Conservation (phyloP, 2,329 filamentous ascomycete genomes). For the Xylaria sp. region DNA sequence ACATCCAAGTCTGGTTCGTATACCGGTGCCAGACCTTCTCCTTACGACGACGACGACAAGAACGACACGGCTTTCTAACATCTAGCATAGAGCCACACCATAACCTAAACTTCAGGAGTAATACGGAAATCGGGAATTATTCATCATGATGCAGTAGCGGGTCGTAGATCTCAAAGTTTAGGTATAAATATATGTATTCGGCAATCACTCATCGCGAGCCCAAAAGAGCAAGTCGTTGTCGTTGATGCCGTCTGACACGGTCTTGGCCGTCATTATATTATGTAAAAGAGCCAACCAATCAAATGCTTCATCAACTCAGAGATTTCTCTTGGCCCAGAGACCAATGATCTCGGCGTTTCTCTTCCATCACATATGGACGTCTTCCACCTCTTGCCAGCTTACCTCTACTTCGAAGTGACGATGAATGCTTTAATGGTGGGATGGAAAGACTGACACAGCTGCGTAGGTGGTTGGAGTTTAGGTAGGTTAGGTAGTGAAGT, state of each 20-base stretch:
- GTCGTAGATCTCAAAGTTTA: not conserved
- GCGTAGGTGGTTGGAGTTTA: not conserved
- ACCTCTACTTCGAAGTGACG: too few species aligned
- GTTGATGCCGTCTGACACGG: too few species aligned
- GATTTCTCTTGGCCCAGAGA: not conserved
- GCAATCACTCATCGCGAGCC: too few species aligned
- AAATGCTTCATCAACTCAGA: not conserved
- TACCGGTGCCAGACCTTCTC: constrained; percentile 3
- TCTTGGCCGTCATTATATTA: not conserved
- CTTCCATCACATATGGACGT: not conserved
- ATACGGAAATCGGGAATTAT: constrained; percentile 17
- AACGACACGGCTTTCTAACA: constrained; percentile 2
- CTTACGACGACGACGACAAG: constrained; percentile 1
- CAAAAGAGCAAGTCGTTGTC: too few species aligned
- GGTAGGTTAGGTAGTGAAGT: too few species aligned
- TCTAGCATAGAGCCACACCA: constrained; percentile 18
- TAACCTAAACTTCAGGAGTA: constrained; percentile 9
- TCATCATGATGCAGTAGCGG: not conserved
- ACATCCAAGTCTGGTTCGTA: constrained; percentile 4
- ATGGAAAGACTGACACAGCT: not conserved
- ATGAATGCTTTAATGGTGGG: too few species aligned
- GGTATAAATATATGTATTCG: constrained; percentile 9
- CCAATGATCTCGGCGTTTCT: not conserved
- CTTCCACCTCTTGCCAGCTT: not conserved
- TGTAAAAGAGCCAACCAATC: not conserved